Conservation (phyloP, 352 stramenopile species). For the Phytophthora sojae region DNA sequence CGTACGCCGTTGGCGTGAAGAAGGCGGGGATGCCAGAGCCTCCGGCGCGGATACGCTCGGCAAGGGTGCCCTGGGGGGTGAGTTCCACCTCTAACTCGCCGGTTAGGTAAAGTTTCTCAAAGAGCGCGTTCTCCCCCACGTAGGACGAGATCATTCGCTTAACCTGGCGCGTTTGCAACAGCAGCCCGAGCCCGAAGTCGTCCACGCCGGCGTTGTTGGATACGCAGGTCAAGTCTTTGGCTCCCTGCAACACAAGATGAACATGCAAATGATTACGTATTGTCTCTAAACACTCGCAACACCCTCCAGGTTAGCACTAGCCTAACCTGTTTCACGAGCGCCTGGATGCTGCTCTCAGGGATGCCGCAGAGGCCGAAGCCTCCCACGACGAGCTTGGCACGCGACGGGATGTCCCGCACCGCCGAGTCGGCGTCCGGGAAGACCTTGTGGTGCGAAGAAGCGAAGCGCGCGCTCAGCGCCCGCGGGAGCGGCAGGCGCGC, state of each 20-base stretch:
- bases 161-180: conserved; percentile 93
- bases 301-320: neutral
- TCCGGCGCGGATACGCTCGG: conserved; percentile 92
- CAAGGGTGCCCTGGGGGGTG: conserved; percentile 96
- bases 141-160: conserved; percentile 98
- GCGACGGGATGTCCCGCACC: conserved; percentile 78
- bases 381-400: conserved; percentile 85
- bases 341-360: conserved; percentile 91
- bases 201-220: conserved; percentile 96
- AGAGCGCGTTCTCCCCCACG: conserved; percentile 97
- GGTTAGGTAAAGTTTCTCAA: conserved; percentile 93
- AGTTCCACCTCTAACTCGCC: conserved; percentile 96
- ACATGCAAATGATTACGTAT: neutral
- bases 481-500: conserved; percentile 11
- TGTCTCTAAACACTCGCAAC: neutral
- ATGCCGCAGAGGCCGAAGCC: conserved; percentile 94
- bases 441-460: conserved; percentile 66
- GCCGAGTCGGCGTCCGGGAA: conserved; percentile 70
- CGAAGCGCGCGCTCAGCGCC: conserved; percentile 12
- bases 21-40: conserved; percentile 96
- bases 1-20: conserved; percentile 95
- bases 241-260: conserved; percentile 44
- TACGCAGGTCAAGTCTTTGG: conserved; percentile 89
- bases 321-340: conserved; percentile 76
- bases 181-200: conserved; percentile 92